Conservation (phyloP, 2,329 filamentous ascomycete genomes). For the Macrophomina phaseolina region DNA sequence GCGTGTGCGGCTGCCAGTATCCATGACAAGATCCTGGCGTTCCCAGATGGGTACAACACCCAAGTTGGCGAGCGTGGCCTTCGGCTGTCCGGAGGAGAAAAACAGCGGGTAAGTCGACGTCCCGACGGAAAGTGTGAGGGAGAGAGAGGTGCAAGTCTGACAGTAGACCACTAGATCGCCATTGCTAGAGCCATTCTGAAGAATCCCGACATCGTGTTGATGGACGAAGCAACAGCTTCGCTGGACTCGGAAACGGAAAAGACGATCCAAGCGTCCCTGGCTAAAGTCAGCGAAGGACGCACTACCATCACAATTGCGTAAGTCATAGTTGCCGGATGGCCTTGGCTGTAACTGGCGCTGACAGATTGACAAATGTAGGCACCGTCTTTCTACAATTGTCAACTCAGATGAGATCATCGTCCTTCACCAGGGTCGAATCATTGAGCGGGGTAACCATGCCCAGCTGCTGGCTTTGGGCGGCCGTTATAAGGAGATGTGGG, state of each 20-base stretch:
- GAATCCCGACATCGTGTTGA: slow-evolving; percentile 62
- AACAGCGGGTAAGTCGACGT: slow-evolving; percentile 56
- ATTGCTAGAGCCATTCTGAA: slow-evolving; percentile 62
- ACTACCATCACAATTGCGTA: slow-evolving; percentile 46
- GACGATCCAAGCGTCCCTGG: slow-evolving; percentile 56
- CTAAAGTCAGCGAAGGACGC: slow-evolving; percentile 40
- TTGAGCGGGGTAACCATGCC: slow-evolving; percentile 31
- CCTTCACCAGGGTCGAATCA: slow-evolving; percentile 30
- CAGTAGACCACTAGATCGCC: slow-evolving; percentile 47
- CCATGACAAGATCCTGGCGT: slow-evolving; percentile 62
- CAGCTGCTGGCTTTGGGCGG: slow-evolving; percentile 28
- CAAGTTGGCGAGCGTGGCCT: slow-evolving; percentile 31
- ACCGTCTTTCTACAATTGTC: slow-evolving; percentile 31
- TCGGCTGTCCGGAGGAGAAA: slow-evolving; percentile 62
- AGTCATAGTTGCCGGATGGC: too few relatives aligned
- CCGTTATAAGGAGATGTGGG: slow-evolving; percentile 31
- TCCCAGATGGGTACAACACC: slow-evolving; percentile 42
- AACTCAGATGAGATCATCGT: slow-evolving; percentile 31
- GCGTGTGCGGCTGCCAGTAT: slow-evolving; percentile 63
- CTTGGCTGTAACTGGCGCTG: background rate
- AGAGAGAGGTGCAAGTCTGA: background rate
- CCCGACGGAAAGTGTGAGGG: background rate
- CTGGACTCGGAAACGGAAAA: slow-evolving; percentile 65
- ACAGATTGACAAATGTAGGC: slow-evolving; percentile 14
- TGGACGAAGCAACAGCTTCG: slow-evolving; percentile 68